A percentile compares a stretch with the other conserved stretches of the same genome.
Conservation (phyloP, 2,329 filamentous ascomycete species). For the Aureobasidium sp. region DNA sequence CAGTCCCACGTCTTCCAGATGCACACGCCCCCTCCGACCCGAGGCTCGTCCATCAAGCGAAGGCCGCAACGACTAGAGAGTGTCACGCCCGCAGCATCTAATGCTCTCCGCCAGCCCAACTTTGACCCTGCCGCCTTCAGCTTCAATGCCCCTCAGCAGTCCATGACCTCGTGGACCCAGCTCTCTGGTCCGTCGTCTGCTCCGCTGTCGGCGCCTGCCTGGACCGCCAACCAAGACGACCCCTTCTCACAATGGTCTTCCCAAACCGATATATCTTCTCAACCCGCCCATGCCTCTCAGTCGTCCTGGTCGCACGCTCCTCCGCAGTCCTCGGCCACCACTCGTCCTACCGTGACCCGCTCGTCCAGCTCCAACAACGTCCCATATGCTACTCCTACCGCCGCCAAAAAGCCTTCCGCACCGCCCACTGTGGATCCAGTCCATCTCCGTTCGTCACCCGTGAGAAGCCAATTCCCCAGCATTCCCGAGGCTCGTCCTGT, state of each 20-base stretch:
- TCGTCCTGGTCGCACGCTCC: background rate
- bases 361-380: conserved; percentile 23
- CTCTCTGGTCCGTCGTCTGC: conserved; percentile 14
- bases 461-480: conserved; percentile 18
- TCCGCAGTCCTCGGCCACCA: background rate
- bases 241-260: background rate
- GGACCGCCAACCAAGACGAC: conserved; percentile 2
- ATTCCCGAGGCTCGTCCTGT: background rate
- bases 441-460: conserved; percentile 34
- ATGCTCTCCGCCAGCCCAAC: background rate
- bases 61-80: conserved; percentile 32
- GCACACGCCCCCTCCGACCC: conserved; percentile 56
- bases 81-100: background rate
- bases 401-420: background rate
- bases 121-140: background rate
- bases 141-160: background rate
- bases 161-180: background rate
- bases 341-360: background rate
- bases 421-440: conserved; percentile 41
- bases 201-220: conserved; percentile 17
- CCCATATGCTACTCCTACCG: conserved; percentile 3
- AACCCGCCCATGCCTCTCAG: background rate
- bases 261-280: background rate
- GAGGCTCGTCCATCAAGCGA: conserved; percentile 47
- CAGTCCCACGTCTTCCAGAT: conserved; percentile 36